Base-by-base conservation (phyloP, 164 flowering plant species). In the Vitis amurensis region DNA sequence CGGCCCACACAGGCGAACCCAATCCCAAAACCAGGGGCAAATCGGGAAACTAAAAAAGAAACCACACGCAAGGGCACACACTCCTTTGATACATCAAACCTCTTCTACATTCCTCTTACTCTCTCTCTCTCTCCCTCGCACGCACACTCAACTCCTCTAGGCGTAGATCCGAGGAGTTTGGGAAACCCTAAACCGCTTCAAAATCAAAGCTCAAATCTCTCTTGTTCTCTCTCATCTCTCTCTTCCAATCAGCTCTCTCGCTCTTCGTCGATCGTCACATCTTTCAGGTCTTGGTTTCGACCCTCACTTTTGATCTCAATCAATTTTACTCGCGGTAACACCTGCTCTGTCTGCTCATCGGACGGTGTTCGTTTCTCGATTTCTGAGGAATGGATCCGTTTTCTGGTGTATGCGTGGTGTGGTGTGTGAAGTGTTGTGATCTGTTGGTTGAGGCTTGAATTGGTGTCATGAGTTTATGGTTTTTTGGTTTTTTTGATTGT, bases 111-210 rank as follows among this genome's bases (percentile, higher is more conserved):
- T 44, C 17, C 14, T 52, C 52, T 15, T 19, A 19, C 30, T n/a
- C 6, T 1, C 11, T 50, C 9, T 50, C 9, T 55, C 6, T n/a
- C 11, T 65, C 47, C 56, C 17, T 62, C 16, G 11, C 23, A 3
- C 61, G 16, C 37, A 63, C 63, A 23, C 73, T 72, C 53, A 59
- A 73, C 77, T 78, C 78, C 78, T 44, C 63, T 23, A 23, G 81
- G 73, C 71, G 61, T 19, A 63, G 81, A 78, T 78, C 78, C 81
- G 75, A 78, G 78, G 81, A 74, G 81, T 78, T 74, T 74, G 75
- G 74, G 78, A 74, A 73, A 68, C 64, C 72, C 70, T 69, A 50
- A 11, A 8, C 47, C 31, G 6, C 31, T 23, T 17, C 10, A 23
- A 19, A 23, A 30, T 10, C 49, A 10, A 50, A 50, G 48, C 61